Percentiles rank a stretch among this genome's conserved stretches.
Evolutionary conservation across 257 asterid species (phyloP).

Genomic region (Primulina huaijiensis): DNA sequence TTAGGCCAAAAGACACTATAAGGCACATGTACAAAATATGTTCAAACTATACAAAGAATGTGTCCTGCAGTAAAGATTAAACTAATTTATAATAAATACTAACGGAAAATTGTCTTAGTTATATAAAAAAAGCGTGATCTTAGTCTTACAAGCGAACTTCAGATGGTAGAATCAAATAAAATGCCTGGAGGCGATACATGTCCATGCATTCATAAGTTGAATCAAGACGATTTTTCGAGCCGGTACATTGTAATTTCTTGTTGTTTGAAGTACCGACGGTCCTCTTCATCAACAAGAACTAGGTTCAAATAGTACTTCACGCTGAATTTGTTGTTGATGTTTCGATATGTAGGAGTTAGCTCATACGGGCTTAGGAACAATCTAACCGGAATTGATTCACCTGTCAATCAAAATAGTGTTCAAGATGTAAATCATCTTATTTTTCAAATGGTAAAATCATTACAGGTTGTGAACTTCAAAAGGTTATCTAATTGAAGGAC

Average conservation of each 20-base stretch:
- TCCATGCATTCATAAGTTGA: slow-evolving; percentile 5
- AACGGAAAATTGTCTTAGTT: slow-evolving; percentile 1
- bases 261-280: slow-evolving; percentile 93
- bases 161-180: slow-evolving; percentile 24
- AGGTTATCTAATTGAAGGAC: neutral
- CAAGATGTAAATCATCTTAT: slow-evolving; percentile 12
- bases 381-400: slow-evolving; percentile 95
- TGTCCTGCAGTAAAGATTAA: neutral
- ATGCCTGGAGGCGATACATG: slow-evolving; percentile 21
- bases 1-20: neutral
- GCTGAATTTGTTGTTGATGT: slow-evolving; percentile 94
- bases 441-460: slow-evolving; percentile 13
- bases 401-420: slow-evolving; percentile 41
- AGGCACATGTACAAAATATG: neutral
- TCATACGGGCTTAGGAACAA: slow-evolving; percentile 95
- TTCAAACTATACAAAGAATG: neutral
- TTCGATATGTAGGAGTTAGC: slow-evolving; percentile 82
- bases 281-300: slow-evolving; percentile 98
- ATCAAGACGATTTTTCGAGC: slow-evolving; percentile 59
- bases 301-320: slow-evolving; percentile 92
- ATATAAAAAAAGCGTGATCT: slow-evolving; percentile 17
- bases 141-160: slow-evolving; percentile 18
- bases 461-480: neutral
- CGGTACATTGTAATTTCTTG: slow-evolving; percentile 90
- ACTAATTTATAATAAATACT: neutral